Evolutionary conservation across 1,284 basidiomycete genomes (phyloP).

Genomic region (Nidula niveotomentosa): DNA sequence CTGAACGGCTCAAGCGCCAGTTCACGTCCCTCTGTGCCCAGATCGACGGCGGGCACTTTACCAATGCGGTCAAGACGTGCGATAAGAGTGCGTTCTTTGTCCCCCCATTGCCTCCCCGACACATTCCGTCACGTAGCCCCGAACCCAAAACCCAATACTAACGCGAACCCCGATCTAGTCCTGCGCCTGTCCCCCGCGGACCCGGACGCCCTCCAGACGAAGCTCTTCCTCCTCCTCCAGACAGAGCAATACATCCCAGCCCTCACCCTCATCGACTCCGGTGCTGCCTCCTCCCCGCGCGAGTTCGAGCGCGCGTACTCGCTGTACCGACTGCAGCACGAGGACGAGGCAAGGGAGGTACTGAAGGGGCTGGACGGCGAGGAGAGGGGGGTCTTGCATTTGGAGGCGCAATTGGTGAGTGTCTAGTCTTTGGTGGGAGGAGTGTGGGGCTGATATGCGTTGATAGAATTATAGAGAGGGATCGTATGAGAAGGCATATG

Average conservation of each 20-base stretch:
- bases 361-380: conserved; percentile 49
- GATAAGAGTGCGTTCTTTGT: conserved; percentile 71
- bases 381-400: conserved; percentile 69
- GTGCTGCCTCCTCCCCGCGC: conserved; percentile 26
- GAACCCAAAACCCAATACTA: too few species aligned
- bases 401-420: conserved; percentile 84
- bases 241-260: conserved; percentile 75
- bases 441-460: not conserved
- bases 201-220: conserved; percentile 72
- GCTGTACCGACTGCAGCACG: conserved; percentile 76
- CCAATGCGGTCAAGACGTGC: conserved; percentile 84
- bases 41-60: conserved; percentile 80
- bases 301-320: conserved; percentile 80
- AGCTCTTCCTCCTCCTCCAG: conserved; percentile 81
- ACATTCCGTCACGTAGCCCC: conserved; percentile 15
- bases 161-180: too few species aligned
- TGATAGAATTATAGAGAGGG: conserved; percentile 77
- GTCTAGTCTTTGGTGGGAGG: conserved; percentile 3
- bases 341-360: conserved; percentile 60
- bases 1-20: conserved; percentile 67
- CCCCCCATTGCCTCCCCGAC: not conserved
- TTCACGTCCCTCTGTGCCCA: conserved; percentile 82
- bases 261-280: conserved; percentile 46
- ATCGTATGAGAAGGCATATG: conserved; percentile 68
- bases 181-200: conserved; percentile 69